Percentiles rank a stretch among this genome's conserved stretches.
phyloP scores from a whole-genome alignment of 192 early-diverging fungal species.

The Mortierella alpina region DNA sequence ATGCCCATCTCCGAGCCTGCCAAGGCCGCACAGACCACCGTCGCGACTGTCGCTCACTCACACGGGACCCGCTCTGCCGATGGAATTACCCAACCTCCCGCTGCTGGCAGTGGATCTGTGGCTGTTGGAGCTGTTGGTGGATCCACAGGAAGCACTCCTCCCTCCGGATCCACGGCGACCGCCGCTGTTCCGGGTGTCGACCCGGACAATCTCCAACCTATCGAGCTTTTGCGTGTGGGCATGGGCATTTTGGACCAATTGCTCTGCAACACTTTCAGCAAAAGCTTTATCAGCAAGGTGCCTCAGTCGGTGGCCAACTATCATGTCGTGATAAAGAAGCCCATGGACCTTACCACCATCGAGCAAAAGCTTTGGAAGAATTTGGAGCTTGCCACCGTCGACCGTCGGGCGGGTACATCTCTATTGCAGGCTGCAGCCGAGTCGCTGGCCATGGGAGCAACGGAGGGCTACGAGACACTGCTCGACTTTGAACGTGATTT shows the following conservation, averaged over 20 bases:
- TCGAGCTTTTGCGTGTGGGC: constrained; percentile 37
- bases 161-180: not conserved
- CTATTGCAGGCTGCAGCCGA: not conserved
- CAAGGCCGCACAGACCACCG: not conserved
- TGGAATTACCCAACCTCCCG: not conserved
- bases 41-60: not conserved
- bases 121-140: not conserved
- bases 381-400: constrained; percentile 1
- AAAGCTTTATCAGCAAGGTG: constrained; percentile 45
- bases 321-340: constrained; percentile 56
- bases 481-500: constrained; percentile 59
- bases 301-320: constrained; percentile 50
- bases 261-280: constrained; percentile 25
- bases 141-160: not conserved
- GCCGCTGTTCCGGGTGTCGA: not conserved
- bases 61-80: constrained; percentile 14
- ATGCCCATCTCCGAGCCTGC: not conserved
- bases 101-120: constrained; percentile 7
- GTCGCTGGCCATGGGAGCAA: not conserved
- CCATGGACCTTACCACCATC: constrained; percentile 60
- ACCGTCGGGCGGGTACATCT: not conserved
- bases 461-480: constrained; percentile 50
- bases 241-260: constrained; percentile 25
- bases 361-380: constrained; percentile 60
- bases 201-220: constrained; percentile 5